Evolutionary conservation across 345 rosid species (phyloP).

Genomic region (Murraya paniculata): DNA sequence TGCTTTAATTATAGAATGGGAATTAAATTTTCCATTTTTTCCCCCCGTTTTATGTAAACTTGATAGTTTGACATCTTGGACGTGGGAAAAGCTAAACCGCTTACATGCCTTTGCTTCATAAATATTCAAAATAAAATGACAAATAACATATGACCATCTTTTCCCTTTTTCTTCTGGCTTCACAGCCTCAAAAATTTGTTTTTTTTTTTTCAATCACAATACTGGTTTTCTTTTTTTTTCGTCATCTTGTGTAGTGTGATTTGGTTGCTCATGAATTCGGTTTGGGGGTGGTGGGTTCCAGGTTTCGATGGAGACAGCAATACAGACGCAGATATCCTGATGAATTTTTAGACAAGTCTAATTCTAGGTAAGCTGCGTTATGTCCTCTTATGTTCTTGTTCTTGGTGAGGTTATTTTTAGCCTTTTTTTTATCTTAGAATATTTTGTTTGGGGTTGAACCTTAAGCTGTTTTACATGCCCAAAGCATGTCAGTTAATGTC

Average conservation of each 20-base stretch:
- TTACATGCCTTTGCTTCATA: background rate
- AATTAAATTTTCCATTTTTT: background rate
- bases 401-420: background rate
- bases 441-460: background rate
- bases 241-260: background rate
- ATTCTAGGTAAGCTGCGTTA: constrained; percentile 45
- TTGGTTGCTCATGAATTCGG: constrained; percentile 2
- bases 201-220: background rate
- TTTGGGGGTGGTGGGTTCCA: constrained; percentile 23
- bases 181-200: background rate
- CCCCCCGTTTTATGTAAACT: background rate
- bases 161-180: background rate
- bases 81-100: background rate
- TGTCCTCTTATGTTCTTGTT: background rate
- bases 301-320: constrained; percentile 90
- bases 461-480: background rate
- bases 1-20: background rate
- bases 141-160: background rate
- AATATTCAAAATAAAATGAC: background rate
- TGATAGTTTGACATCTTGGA: background rate
- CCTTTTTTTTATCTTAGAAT: background rate
- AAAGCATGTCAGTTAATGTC: background rate
- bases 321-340: constrained; percentile 83
- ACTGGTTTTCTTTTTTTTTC: background rate
- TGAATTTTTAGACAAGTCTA: constrained; percentile 88